Evolutionary conservation across 148 eudicot species (phyloP), one percentile per base, ranked within the genome.

Genomic region (Mesembryanthemum crystallinum): DNA sequence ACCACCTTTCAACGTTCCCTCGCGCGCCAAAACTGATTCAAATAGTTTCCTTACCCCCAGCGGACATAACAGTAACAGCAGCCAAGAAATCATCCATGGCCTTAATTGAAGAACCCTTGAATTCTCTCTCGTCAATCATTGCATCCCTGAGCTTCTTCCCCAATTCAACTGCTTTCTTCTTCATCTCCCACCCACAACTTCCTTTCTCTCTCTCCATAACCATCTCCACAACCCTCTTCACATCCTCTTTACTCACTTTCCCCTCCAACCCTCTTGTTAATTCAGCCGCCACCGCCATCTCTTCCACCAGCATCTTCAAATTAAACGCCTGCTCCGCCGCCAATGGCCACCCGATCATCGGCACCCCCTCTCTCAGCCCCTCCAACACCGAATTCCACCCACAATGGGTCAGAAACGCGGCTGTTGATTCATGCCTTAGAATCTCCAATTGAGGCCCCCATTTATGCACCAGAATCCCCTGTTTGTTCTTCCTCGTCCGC

Each of bases 361-460:
- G 94, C 66, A 87, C 83, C 8, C 92, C 93, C 74, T 88, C 89
- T 68, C 95, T 85, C 66, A 92, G 76, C 37, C 91, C 85, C 70
- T 92, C 97, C 80, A 89, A 21, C 8, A 74, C 79, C 32, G 97
- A 91, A 32, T 91, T 89, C 76, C 80, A 77, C 28, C 83, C 83
- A 23, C 83, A 81, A 35, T 81, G 79, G 37, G 73, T 76, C 73
- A 81, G 49, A 72, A 81, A 81, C 52, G 49, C 84, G 7, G 78
- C 80, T 8, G 89, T 86, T 2, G 92, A 85, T 60, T 67, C 76
- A 74, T 89, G 94, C 17, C 85, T 69, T 61, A 94, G 65, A 29
- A 92, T 90, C 69, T 90, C 91, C 75, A 86, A 49, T 43, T 94
- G 98, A 10, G 98, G 98, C 0, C 87, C 97, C 98, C 97, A 91